A percentile compares a stretch with the other conserved stretches of the same genome.
Conservation (phyloP, 257 asterid species). For the Linderniella brevidens region DNA sequence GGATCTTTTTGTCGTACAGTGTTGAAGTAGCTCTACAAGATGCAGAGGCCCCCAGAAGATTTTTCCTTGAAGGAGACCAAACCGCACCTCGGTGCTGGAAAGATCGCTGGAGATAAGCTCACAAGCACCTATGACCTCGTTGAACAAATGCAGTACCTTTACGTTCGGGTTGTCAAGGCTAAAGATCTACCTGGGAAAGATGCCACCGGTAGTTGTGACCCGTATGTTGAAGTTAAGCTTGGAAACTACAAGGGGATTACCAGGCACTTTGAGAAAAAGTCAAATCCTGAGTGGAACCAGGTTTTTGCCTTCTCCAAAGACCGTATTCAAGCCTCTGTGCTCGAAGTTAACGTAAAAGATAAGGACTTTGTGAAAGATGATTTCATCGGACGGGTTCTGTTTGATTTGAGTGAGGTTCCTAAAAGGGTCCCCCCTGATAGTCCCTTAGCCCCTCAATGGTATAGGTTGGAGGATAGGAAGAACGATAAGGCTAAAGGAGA, state of each 20-base stretch:
- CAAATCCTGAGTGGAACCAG: slow-evolving; percentile 67
- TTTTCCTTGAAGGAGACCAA: slow-evolving; percentile 1
- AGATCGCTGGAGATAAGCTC: slow-evolving; percentile 40
- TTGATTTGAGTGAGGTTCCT: slow-evolving; percentile 57
- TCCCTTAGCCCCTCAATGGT: slow-evolving; percentile 83
- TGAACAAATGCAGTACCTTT: slow-evolving; percentile 61
- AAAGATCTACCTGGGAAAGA: slow-evolving; percentile 34
- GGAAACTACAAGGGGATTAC: slow-evolving; percentile 69
- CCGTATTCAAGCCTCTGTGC: slow-evolving; percentile 40
- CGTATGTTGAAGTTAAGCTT: slow-evolving; percentile 60
- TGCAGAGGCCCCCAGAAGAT: slow-evolving; percentile 3
- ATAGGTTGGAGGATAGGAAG: slow-evolving; percentile 37
- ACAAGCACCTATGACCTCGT: slow-evolving; percentile 50
- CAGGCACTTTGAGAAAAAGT: slow-evolving; percentile 24
- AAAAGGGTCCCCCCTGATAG: slow-evolving; percentile 74
- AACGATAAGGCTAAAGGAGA: slow-evolving; percentile 42
- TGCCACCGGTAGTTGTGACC: slow-evolving; percentile 30
- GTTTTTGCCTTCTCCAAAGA: slow-evolving; percentile 71
- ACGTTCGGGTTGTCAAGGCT: slow-evolving; percentile 58
- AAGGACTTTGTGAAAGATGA: slow-evolving; percentile 52
- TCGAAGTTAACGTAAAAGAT: slow-evolving; percentile 51
- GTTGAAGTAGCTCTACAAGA: too few species aligned
- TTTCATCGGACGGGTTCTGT: slow-evolving; percentile 30
- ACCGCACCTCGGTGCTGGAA: slow-evolving; percentile 11
- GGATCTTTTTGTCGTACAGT: too few species aligned